Percentiles rank a stretch among this genome's conserved stretches.
Conservation (phyloP, 2,329 filamentous ascomycete genomes). For the Calonectria pseudoturangicola region DNA sequence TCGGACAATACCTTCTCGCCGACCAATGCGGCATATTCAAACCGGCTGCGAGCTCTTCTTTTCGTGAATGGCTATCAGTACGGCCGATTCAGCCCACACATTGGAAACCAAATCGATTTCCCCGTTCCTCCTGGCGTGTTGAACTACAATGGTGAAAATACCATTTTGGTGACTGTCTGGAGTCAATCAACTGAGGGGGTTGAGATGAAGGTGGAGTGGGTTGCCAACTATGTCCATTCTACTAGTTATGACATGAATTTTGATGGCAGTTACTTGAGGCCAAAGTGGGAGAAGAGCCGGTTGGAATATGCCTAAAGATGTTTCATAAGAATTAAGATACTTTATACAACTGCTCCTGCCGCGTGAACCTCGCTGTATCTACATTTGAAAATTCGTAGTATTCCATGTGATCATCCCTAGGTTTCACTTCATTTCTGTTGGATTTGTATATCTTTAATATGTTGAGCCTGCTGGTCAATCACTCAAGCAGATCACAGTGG, state of each 20-base stretch:
- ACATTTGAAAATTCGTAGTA: too few species aligned
- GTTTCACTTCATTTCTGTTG: too few species aligned
- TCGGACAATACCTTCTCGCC: slow-evolving; percentile 62
- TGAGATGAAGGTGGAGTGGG: slow-evolving; percentile 69
- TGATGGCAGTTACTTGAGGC: slow-evolving; percentile 68
- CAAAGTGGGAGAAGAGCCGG: slow-evolving; percentile 67
- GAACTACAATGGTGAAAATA: slow-evolving; percentile 75
- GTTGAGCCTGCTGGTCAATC: too few species aligned
- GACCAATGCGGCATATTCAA: slow-evolving; percentile 55
- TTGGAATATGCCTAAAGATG: slow-evolving; percentile 58
- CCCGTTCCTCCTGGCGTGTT: slow-evolving; percentile 76
- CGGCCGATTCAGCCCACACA: slow-evolving; percentile 75
- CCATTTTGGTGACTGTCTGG: slow-evolving; percentile 75
- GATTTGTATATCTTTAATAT: too few species aligned
- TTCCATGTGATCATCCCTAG: too few species aligned
- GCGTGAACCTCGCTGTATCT: not conserved
- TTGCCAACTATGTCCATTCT: slow-evolving; percentile 71
- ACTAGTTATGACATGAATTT: slow-evolving; percentile 72
- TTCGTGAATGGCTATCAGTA: slow-evolving; percentile 81
- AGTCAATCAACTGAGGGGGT: slow-evolving; percentile 72
- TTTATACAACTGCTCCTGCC: not conserved
- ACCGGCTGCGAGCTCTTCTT: slow-evolving; percentile 69
- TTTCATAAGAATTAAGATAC: not conserved
- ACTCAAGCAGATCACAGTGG: too few species aligned
- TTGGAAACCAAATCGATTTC: slow-evolving; percentile 76